Percentiles rank a stretch among this genome's conserved stretches.
These are phyloP conservation scores for Fennellomyces sp. DNA, from an alignment of 371 early-diverging fungal species.

Conservation along the genomic window DNA sequence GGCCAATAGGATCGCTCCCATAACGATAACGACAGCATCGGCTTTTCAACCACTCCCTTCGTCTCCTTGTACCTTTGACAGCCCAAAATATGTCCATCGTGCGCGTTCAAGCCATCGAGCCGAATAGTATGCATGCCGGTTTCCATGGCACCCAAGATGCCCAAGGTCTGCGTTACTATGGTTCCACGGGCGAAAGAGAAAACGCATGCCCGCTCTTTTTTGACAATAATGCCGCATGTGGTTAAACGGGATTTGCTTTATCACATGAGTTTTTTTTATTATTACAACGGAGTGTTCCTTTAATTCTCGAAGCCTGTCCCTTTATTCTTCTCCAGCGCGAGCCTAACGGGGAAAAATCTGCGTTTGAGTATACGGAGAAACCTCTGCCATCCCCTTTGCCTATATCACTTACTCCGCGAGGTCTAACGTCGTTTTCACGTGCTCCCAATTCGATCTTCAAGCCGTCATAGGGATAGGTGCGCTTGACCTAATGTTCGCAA, in stretches of 20 bases:
- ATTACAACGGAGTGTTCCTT: neutral
- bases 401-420: slow-evolving; percentile 46
- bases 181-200: neutral
- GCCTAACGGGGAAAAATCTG: neutral
- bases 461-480: slow-evolving; percentile 55
- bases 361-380: neutral
- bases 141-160: too few relatives aligned
- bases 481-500: slow-evolving; percentile 29
- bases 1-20: neutral
- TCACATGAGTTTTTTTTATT: neutral
- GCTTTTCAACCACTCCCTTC: neutral
- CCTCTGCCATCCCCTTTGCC: neutral
- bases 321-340: slow-evolving; percentile 6
- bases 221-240: slow-evolving; percentile 4
- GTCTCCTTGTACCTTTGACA: neutral
- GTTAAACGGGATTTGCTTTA: neutral
- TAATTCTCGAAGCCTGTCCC: neutral
- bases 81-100: neutral
- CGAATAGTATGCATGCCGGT: too few relatives aligned
- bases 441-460: slow-evolving; percentile 49
- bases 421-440: slow-evolving; percentile 47
- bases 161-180: too few relatives aligned
- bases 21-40: neutral
- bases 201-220: neutral
- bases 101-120: too few relatives aligned